Base-by-base conservation (phyloP, 352 stramenopile species). In the Phytophthora crassamura region DNA sequence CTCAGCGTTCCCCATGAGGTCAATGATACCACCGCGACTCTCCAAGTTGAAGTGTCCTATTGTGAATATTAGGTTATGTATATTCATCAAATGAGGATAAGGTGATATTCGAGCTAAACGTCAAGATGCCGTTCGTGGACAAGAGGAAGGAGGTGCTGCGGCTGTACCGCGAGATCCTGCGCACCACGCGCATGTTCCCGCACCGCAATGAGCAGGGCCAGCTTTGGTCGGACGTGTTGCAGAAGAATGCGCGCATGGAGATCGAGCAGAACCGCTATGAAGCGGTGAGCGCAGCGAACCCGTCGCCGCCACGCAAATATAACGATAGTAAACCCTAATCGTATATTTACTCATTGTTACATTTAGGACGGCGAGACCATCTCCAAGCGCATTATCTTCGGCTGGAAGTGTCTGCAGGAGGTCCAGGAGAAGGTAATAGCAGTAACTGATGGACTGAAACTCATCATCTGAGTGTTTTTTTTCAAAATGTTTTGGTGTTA, bases 101-200 rank as follows among this genome's bases (percentile, higher is more conserved):
- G 25, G 11, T 12, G 43, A 30, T 43, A 38, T 67, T 57, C 7
- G 11, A 34, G n/a, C 30, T 14, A 54, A 65, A 52, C 32, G 15
- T 15, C 7, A 52, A 43, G 33, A 64, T 63, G 47, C 34, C 58
- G 69, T 67, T 80, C 34, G 59, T 91, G 11, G 69, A 91, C 64
- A 91, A 89, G 64, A 76, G 82, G 43, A 82, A 81, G 38, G 86
- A 94, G 46, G 84, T 91, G 72, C 69, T 95, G 68, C 83, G 84
- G 14, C 69, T 95, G 59, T 95, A 95, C 73, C 82, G 82, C 30
- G 78, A 89, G 76, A 89, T 95, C 54, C 72, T 95, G 69, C 83
- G 81, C 59, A 89, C 81, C 30, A 69, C 86, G 68, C 81, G 82
- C 41, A 72, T 82, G 57, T 95, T 95, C 73, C 67, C 84, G 59